Conservation (phyloP, 1,139 yeast genomes). For the Yamadazyma pseudoaaseri region DNA sequence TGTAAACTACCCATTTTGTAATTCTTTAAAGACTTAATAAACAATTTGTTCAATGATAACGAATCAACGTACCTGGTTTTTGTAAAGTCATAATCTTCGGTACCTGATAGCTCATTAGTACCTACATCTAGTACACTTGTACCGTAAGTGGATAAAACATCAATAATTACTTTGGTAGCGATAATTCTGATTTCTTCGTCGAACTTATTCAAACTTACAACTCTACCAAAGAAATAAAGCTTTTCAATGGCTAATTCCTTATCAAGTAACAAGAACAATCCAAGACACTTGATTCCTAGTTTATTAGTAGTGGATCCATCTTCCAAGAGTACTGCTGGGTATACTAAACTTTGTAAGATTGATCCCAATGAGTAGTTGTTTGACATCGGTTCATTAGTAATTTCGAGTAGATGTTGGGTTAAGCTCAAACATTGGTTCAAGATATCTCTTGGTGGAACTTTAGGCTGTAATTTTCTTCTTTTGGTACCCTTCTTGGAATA, state of each 20-base stretch:
- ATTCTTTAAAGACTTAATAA: slow-evolving; percentile 63
- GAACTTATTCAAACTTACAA: slow-evolving; percentile 45
- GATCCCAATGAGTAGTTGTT: slow-evolving; percentile 71
- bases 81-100: slow-evolving; percentile 9
- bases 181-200: slow-evolving; percentile 59
- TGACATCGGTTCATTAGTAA: slow-evolving; percentile 63
- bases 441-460: slow-evolving; percentile 46
- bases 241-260: slow-evolving; percentile 60
- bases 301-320: slow-evolving; percentile 58
- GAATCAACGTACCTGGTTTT: slow-evolving; percentile 57
- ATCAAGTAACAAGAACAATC: slow-evolving; percentile 76
- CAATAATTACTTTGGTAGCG: slow-evolving; percentile 72
- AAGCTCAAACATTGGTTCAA: slow-evolving; percentile 67
- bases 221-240: slow-evolving; percentile 60
- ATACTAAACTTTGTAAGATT: slow-evolving; percentile 70
- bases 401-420: slow-evolving; percentile 69
- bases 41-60: slow-evolving; percentile 59
- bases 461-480: slow-evolving; percentile 36
- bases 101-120: slow-evolving; percentile 17
- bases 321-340: slow-evolving; percentile 72
- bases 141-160: slow-evolving; percentile 78
- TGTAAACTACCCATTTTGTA: slow-evolving; percentile 65
- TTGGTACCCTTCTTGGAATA: slow-evolving; percentile 16
- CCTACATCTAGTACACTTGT: slow-evolving; percentile 53
- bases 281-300: slow-evolving; percentile 73